Conservation (phyloP, 176 grass and related monocot species). For the Saccharum officinarum region DNA sequence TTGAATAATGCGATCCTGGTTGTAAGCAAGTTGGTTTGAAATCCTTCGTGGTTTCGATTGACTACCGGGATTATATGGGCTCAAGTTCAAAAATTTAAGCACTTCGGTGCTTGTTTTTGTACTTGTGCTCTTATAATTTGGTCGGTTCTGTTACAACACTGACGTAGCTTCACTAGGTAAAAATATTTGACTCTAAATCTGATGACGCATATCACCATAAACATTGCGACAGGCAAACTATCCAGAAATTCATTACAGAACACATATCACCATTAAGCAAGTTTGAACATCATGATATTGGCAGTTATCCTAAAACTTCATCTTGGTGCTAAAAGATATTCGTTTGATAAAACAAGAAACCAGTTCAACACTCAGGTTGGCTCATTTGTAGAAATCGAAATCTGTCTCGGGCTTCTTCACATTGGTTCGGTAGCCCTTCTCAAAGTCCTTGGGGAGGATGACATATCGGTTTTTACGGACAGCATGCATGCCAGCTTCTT, state of each 20-base stretch:
- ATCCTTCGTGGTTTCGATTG: too few relatives aligned
- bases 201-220: background rate
- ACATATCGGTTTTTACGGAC: constrained; percentile 95
- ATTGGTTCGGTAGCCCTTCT: constrained; percentile 94
- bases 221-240: background rate
- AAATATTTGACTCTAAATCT: too few relatives aligned
- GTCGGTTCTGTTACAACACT: too few relatives aligned
- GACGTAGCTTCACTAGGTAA: too few relatives aligned
- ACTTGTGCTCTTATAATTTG: too few relatives aligned
- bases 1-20: too few relatives aligned
- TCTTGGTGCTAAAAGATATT: constrained; percentile 20
- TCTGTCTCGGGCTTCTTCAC: constrained; percentile 95
- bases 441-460: constrained; percentile 95
- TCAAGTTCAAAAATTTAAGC: too few relatives aligned
- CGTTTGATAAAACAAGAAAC: background rate
- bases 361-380: background rate
- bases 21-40: too few relatives aligned
- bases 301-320: constrained; percentile 16
- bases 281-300: background rate
- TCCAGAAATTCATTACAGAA: background rate
- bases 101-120: too few relatives aligned
- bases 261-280: background rate
- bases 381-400: constrained; percentile 94
- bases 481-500: constrained; percentile 98
- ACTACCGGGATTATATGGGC: too few relatives aligned